A percentile compares a stretch with the other conserved stretches of the same genome.
phyloP scores from a whole-genome alignment of 768 basidiomycete genomes.

The Psilocybe cubensis region DNA sequence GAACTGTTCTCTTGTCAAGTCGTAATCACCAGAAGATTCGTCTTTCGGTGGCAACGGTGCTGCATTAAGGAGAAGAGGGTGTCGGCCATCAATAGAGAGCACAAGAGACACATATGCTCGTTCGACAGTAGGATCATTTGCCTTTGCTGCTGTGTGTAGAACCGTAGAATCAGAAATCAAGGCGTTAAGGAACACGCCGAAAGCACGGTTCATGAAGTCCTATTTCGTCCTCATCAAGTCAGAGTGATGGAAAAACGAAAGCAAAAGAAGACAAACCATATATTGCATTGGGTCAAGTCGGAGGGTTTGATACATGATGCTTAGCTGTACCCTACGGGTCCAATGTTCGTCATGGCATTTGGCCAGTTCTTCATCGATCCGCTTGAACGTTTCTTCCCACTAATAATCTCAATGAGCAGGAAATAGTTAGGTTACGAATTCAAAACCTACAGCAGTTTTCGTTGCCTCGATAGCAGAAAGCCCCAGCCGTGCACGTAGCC shows the following conservation, averaged over 20 bases:
- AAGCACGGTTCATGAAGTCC: slow-evolving; percentile 51
- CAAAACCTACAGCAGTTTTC: slow-evolving; percentile 25
- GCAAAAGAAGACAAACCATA: slow-evolving; percentile 38
- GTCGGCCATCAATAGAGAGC: slow-evolving; percentile 61
- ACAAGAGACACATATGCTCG: slow-evolving; percentile 55
- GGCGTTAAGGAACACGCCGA: slow-evolving; percentile 56
- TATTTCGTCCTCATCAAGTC: slow-evolving; percentile 20
- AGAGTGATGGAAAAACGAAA: neutral
- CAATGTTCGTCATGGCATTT: slow-evolving; percentile 35
- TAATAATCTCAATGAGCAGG: neutral
- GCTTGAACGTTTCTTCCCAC: slow-evolving; percentile 8
- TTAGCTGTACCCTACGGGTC: slow-evolving; percentile 58
- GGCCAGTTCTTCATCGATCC: neutral
- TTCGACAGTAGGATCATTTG: slow-evolving; percentile 48
- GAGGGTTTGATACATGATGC: slow-evolving; percentile 58
- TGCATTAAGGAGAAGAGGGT: slow-evolving; percentile 50
- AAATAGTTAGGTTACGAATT: neutral
- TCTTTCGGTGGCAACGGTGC: slow-evolving; percentile 17
- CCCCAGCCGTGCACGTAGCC: slow-evolving; percentile 77
- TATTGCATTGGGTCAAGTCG: slow-evolving; percentile 66
- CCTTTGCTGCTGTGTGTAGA: neutral
- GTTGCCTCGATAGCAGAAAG: slow-evolving; percentile 61
- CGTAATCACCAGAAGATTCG: slow-evolving; percentile 26
- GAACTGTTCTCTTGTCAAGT: slow-evolving; percentile 33
- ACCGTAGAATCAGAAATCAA: slow-evolving; percentile 42